A percentile compares a stretch with the other conserved stretches of the same genome.
Conservation (phyloP, 371 early-diverging fungal genomes). For the Amoeboaphelidium protococcarum region DNA sequence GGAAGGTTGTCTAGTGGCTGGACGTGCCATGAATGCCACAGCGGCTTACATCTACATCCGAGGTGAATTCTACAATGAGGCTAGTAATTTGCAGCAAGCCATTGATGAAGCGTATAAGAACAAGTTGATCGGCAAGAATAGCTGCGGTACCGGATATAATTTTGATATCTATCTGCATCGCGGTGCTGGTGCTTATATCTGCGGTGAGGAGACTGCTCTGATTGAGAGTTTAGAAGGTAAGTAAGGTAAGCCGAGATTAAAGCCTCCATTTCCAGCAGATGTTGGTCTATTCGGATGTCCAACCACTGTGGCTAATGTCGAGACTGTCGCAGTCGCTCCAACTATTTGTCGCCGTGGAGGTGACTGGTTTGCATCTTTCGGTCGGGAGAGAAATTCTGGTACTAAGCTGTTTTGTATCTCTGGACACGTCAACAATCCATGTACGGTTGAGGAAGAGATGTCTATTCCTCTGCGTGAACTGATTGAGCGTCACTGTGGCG, state of each 20-base stretch:
- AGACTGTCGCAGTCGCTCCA: slow-evolving; percentile 90
- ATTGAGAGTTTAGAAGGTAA: slow-evolving; percentile 94
- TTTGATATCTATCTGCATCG: slow-evolving; percentile 90
- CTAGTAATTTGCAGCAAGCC: slow-evolving; percentile 71
- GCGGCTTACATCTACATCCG: slow-evolving; percentile 95
- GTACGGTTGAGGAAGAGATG: slow-evolving; percentile 95
- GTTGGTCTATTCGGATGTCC: slow-evolving; percentile 94
- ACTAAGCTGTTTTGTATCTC: slow-evolving; percentile 92
- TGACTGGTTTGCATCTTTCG: slow-evolving; percentile 76
- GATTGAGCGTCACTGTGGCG: slow-evolving; percentile 88
- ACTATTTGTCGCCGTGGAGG: slow-evolving; percentile 79
- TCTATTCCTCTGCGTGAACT: slow-evolving; percentile 76
- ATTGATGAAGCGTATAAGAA: slow-evolving; percentile 88
- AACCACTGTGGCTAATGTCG: slow-evolving; percentile 74
- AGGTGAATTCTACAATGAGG: slow-evolving; percentile 93
- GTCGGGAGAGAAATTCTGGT: slow-evolving; percentile 72
- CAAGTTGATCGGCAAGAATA: slow-evolving; percentile 89
- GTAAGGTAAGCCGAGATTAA: slow-evolving; percentile 88
- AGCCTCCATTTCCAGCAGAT: slow-evolving; percentile 97
- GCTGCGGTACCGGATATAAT: slow-evolving; percentile 80
- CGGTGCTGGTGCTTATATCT: slow-evolving; percentile 92
- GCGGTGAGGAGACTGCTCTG: slow-evolving; percentile 91
- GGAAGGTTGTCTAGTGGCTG: slow-evolving; percentile 87
- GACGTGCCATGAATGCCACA: slow-evolving; percentile 85
- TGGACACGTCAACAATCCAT: slow-evolving; percentile 89